Evolutionary conservation across 2,329 filamentous ascomycete genomes (phyloP).

Genomic region (Rutstroemia sydowiana): DNA sequence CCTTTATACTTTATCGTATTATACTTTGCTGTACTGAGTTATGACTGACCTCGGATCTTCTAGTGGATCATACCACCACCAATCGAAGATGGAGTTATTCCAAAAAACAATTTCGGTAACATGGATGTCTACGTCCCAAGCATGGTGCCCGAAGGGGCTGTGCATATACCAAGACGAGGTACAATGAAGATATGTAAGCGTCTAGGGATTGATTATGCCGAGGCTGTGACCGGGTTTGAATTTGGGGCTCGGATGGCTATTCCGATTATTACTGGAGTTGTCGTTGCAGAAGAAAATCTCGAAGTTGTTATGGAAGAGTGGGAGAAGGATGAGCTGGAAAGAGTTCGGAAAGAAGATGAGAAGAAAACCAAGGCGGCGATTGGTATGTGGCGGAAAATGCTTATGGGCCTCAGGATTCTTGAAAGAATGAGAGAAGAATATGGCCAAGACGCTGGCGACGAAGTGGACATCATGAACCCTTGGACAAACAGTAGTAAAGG

Average conservation of each 20-base stretch:
- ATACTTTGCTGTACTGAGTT: too few species aligned
- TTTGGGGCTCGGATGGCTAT: conserved; percentile 93
- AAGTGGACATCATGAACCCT: conserved; percentile 48
- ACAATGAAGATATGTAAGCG: conserved; percentile 75
- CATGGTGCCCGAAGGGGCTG: conserved; percentile 81
- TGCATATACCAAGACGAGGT: conserved; percentile 74
- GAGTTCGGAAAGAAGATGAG: conserved; percentile 69
- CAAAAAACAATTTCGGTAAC: conserved; percentile 91
- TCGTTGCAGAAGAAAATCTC: conserved; percentile 75
- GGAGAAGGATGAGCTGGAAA: conserved; percentile 68
- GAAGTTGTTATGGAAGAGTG: conserved; percentile 70
- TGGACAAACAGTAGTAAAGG: conserved; percentile 37
- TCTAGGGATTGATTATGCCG: conserved; percentile 79
- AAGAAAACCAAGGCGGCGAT: conserved; percentile 71
- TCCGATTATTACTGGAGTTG: conserved; percentile 82
- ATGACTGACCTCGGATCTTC: too few species aligned
- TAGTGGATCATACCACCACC: conserved; percentile 83
- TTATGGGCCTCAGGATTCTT: conserved; percentile 77
- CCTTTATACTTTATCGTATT: too few species aligned
- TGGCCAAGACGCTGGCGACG: conserved; percentile 48
- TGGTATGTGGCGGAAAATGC: conserved; percentile 75
- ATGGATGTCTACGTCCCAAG: conserved; percentile 92
- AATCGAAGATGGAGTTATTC: conserved; percentile 77
- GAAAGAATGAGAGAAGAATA: conserved; percentile 72
- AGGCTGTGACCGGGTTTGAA: conserved; percentile 93